Conservation (phyloP, 139 green algal genomes). For the Picochlorum sp. region DNA sequence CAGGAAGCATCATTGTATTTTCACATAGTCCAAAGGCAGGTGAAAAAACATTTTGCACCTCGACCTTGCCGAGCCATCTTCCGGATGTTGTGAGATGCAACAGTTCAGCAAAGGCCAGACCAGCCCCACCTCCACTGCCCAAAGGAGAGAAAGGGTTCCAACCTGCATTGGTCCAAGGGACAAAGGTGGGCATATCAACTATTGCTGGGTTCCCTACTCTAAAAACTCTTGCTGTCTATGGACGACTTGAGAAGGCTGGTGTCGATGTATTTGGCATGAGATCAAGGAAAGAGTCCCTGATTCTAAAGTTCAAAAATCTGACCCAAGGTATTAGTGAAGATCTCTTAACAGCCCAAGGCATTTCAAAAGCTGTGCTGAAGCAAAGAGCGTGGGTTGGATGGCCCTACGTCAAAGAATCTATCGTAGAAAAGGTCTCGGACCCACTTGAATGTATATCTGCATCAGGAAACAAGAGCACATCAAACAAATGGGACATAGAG, state of each 20-base stretch:
- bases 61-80: constrained; percentile 55
- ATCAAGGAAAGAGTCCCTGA: constrained; percentile 66
- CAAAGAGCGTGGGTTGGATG: constrained; percentile 74
- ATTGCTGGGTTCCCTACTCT: constrained; percentile 68
- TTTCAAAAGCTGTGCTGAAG: constrained; percentile 45
- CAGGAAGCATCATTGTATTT: constrained; percentile 68
- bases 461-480: background rate
- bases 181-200: constrained; percentile 33
- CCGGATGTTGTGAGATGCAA: constrained; percentile 28
- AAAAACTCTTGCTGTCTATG: constrained; percentile 37
- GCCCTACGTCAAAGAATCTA: constrained; percentile 74
- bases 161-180: constrained; percentile 51
- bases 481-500: constrained; percentile 19
- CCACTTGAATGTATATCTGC: background rate
- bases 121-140: constrained; percentile 53
- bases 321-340: background rate
- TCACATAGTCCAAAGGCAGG: constrained; percentile 3
- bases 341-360: constrained; percentile 10
- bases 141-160: constrained; percentile 52
- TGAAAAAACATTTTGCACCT: constrained; percentile 54
- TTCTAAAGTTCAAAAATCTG: constrained; percentile 51
- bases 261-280: constrained; percentile 76
- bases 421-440: constrained; percentile 42
- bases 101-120: constrained; percentile 24
- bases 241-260: constrained; percentile 41